phyloP scores from a whole-genome alignment of 2,329 filamentous ascomycete genomes.

The Setomelanomma holmii region DNA sequence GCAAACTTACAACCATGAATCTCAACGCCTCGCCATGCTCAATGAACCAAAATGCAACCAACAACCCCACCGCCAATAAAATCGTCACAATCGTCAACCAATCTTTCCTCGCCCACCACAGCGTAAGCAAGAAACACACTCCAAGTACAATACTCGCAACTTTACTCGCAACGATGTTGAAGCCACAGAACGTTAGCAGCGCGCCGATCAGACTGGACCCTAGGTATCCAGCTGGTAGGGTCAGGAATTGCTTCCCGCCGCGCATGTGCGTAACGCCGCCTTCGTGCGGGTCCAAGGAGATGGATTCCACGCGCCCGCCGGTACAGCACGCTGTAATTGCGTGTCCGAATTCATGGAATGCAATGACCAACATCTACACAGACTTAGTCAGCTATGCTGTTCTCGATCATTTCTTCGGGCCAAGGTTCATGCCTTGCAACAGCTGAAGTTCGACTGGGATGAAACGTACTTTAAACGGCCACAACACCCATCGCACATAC shows the following conservation, averaged over 20 bases:
- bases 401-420: neutral
- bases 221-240: conserved; percentile 78
- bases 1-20: conserved; percentile 68
- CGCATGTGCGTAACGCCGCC: conserved; percentile 81
- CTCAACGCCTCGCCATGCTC: conserved; percentile 74
- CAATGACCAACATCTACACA: conserved; percentile 68
- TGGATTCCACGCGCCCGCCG: conserved; percentile 75
- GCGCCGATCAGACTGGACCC: conserved; percentile 80
- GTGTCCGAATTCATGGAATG: conserved; percentile 81
- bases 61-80: conserved; percentile 71
- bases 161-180: conserved; percentile 82
- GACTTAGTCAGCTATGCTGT: neutral
- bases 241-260: conserved; percentile 73
- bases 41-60: conserved; percentile 82
- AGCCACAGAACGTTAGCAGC: conserved; percentile 79
- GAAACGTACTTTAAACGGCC: conserved; percentile 75
- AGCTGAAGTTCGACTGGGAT: neutral
- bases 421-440: too few relatives aligned
- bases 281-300: conserved; percentile 76
- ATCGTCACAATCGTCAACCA: conserved; percentile 79
- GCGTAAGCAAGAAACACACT: conserved; percentile 76
- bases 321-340: conserved; percentile 75
- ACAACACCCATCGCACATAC: conserved; percentile 75
- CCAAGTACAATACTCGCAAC: conserved; percentile 76
- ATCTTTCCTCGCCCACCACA: conserved; percentile 82